Conservation (phyloP, 495 filamentous ascomycete species). For the Xylaria sp. region DNA sequence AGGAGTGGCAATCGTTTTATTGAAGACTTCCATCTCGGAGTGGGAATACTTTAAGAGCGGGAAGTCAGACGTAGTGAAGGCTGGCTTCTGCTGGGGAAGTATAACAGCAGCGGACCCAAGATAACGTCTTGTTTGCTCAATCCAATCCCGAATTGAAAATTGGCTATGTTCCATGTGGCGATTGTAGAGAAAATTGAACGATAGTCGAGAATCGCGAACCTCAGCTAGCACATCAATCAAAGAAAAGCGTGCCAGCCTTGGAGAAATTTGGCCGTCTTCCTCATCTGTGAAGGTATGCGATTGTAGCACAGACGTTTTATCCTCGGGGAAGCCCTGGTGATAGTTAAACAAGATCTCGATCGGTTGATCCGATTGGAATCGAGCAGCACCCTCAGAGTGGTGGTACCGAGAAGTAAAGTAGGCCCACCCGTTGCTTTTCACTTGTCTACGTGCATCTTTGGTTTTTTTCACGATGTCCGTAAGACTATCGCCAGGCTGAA, state of each 20-base stretch:
- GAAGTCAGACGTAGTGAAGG: slow-evolving; percentile 58
- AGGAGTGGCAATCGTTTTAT: background rate
- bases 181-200: slow-evolving; percentile 63
- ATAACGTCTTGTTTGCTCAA: slow-evolving; percentile 53
- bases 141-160: slow-evolving; percentile 53
- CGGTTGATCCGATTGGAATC: slow-evolving; percentile 46
- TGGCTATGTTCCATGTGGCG: slow-evolving; percentile 57
- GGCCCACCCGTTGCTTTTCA: slow-evolving; percentile 25
- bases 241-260: slow-evolving; percentile 51
- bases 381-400: slow-evolving; percentile 38
- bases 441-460: slow-evolving; percentile 26
- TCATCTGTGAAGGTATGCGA: slow-evolving; percentile 10
- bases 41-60: slow-evolving; percentile 51
- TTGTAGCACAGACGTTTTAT: slow-evolving; percentile 56
- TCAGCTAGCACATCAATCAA: slow-evolving; percentile 57
- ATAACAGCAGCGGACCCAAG: slow-evolving; percentile 40
- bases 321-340: slow-evolving; percentile 61
- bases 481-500: slow-evolving; percentile 7
- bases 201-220: slow-evolving; percentile 53
- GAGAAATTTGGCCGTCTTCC: slow-evolving; percentile 49
- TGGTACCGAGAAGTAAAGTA: slow-evolving; percentile 44
- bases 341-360: slow-evolving; percentile 70
- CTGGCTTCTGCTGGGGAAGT: slow-evolving; percentile 44
- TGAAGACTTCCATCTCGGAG: background rate
- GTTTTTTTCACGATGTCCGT: slow-evolving; percentile 25